phyloP scores from a whole-genome alignment of 805 yeast species.

The Saccharomyces paradoxus region DNA sequence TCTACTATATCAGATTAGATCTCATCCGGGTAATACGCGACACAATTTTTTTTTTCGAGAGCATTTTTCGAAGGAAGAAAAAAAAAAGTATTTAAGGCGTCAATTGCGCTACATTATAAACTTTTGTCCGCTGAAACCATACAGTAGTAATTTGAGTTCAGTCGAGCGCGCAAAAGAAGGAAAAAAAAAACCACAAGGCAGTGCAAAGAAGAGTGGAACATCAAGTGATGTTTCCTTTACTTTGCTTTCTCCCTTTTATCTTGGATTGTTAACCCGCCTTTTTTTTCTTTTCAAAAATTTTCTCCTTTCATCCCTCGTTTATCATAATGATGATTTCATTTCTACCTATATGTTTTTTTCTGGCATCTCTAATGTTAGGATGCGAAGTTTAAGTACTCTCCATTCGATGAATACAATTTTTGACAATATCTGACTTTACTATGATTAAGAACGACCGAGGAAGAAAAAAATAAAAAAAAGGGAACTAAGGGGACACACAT shows the following conservation, averaged over 20 bases:
- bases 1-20: not conserved
- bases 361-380: slow-evolving; percentile 92
- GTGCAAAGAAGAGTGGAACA: not conserved
- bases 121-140: not conserved
- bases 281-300: not conserved
- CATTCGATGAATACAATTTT: slow-evolving; percentile 73
- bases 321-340: slow-evolving; percentile 22
- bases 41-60: not conserved
- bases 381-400: slow-evolving; percentile 40
- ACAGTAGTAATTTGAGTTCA: not conserved
- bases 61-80: not conserved
- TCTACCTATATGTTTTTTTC: slow-evolving; percentile 46
- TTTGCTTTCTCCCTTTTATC: not conserved
- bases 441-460: not conserved
- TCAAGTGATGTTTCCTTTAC: not conserved
- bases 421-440: slow-evolving; percentile 36
- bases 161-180: not conserved
- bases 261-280: not conserved
- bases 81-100: not conserved
- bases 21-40: not conserved
- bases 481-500: not conserved
- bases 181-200: not conserved
- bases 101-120: too few species aligned
- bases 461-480: not conserved
- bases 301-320: not conserved